phyloP scores from a whole-genome alignment of 2,329 filamentous ascomycete genomes.

The Fonsecaea pedrosoi region DNA sequence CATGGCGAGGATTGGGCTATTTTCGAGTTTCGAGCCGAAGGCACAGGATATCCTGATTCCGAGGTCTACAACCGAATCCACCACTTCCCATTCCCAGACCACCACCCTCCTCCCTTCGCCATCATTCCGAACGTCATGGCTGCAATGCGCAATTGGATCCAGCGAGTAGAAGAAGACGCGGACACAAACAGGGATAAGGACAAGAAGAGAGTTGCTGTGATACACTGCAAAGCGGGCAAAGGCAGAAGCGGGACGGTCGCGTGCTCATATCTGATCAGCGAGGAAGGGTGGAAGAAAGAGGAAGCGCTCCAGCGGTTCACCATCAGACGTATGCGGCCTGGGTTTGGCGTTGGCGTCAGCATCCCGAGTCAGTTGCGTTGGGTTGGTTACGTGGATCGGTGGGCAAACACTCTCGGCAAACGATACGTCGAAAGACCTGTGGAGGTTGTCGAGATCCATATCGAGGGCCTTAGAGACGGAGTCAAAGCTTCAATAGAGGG shows the following conservation, averaged over 20 bases:
- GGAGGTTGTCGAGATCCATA: slow-evolving; percentile 85
- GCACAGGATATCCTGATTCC: slow-evolving; percentile 90
- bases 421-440: slow-evolving; percentile 81
- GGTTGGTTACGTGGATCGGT: slow-evolving; percentile 86
- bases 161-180: slow-evolving; percentile 56
- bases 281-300: slow-evolving; percentile 73
- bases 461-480: slow-evolving; percentile 85
- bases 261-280: slow-evolving; percentile 87
- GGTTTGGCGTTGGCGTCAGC: slow-evolving; percentile 86
- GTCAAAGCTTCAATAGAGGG: slow-evolving; percentile 88
- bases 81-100: slow-evolving; percentile 96
- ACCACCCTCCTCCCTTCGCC: slow-evolving; percentile 92
- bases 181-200: slow-evolving; percentile 43
- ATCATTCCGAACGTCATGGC: slow-evolving; percentile 88
- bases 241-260: slow-evolving; percentile 87
- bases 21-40: slow-evolving; percentile 97
- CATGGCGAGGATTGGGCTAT: slow-evolving; percentile 89
- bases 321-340: slow-evolving; percentile 82
- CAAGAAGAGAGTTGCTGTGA: slow-evolving; percentile 74
- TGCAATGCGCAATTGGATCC: slow-evolving; percentile 89
- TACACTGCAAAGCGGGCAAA: slow-evolving; percentile 98
- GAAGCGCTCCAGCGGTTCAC: slow-evolving; percentile 75
- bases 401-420: slow-evolving; percentile 74
- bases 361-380: slow-evolving; percentile 92
- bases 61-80: slow-evolving; percentile 84